Evolutionary conservation across 352 stramenopile species (phyloP).

Genomic region (Phytopythium sindhum): DNA sequence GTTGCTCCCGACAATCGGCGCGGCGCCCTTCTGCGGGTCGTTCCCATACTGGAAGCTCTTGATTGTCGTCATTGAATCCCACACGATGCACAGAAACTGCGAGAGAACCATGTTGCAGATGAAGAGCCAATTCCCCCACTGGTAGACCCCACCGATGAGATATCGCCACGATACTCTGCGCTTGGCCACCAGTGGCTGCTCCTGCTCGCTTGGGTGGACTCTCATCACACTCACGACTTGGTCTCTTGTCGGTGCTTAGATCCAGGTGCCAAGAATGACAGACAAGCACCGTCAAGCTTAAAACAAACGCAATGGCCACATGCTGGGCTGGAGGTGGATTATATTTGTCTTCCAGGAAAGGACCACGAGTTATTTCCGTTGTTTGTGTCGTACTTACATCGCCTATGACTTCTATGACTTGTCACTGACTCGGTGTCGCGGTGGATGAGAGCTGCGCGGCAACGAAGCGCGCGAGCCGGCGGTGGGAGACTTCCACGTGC

Average conservation of each 20-base stretch:
- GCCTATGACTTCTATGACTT: not conserved
- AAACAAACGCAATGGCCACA: too few relatives aligned
- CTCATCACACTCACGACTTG: not conserved
- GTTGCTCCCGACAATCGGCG: conserved; percentile 28
- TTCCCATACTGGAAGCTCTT: conserved; percentile 12
- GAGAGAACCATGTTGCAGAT: conserved; percentile 19
- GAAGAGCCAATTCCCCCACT: conserved; percentile 29
- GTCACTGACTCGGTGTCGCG: not conserved
- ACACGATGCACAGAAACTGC: conserved; percentile 29
- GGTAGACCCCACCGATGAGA: conserved; percentile 9
- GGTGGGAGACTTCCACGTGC: conserved; percentile 16
- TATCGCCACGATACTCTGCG: not conserved
- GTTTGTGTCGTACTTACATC: too few relatives aligned
- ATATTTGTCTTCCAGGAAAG: too few relatives aligned
- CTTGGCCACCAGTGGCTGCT: not conserved
- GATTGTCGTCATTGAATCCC: conserved; percentile 8
- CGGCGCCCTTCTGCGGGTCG: conserved; percentile 7
- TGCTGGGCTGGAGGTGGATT: too few relatives aligned
- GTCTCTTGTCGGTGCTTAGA: not conserved
- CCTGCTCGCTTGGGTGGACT: not conserved
- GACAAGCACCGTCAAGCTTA: too few relatives aligned
- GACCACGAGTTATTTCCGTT: too few relatives aligned
- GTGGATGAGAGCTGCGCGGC: conserved; percentile 16
- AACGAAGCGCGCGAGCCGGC: conserved; percentile 25
- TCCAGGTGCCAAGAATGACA: too few relatives aligned